phyloP scores from a whole-genome alignment of 345 rosid genomes.

The Gynandropsis gynandra region DNA sequence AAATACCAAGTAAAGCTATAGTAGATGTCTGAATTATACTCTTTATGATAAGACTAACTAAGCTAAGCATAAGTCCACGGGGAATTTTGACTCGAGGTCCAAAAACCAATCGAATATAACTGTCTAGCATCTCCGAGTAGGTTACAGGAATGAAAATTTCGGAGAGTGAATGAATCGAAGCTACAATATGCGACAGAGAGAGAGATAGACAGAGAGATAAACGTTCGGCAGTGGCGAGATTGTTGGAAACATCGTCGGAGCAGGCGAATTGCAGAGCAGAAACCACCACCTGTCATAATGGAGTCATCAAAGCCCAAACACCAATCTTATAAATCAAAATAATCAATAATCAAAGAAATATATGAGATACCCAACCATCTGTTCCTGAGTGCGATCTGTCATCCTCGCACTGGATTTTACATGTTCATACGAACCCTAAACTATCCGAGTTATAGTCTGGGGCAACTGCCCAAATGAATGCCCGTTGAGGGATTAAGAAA shows the following conservation, averaged over 20 bases:
- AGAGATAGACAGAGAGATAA: constrained; percentile 23
- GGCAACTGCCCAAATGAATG: no score
- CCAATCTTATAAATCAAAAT: no score
- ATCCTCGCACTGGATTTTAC: no score
- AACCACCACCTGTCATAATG: constrained; percentile 58
- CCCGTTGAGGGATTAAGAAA: no score
- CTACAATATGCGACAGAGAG: background rate
- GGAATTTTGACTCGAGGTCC: background rate
- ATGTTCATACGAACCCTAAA: no score
- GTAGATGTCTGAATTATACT: background rate
- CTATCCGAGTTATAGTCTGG: no score
- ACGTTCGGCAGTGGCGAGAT: constrained; percentile 74
- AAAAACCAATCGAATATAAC: background rate
- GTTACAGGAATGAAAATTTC: background rate
- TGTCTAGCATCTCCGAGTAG: background rate
- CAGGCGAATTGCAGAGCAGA: constrained; percentile 80
- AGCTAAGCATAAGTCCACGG: background rate
- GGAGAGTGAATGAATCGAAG: background rate
- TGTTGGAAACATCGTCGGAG: constrained; percentile 66
- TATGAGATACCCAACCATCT: no score
- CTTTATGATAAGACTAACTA: background rate
- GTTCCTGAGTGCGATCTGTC: no score
- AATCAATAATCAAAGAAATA: no score
- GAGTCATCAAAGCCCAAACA: no score
- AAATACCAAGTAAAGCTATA: no score